Evolutionary conservation across 1,284 basidiomycete genomes (phyloP).

Genomic region (Dichomitus squalens): DNA sequence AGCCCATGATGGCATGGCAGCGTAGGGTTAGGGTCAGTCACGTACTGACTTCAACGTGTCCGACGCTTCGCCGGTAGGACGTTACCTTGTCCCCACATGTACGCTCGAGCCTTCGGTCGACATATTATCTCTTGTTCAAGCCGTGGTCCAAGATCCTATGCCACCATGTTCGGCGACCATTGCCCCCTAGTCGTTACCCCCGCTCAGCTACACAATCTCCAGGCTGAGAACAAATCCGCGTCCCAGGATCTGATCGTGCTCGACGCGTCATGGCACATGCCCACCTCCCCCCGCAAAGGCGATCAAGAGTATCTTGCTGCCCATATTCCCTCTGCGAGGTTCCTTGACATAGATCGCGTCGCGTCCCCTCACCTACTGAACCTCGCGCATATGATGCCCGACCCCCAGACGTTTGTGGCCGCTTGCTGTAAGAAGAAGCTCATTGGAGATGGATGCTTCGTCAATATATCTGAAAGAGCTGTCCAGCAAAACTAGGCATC

Average conservation of each 20-base stretch:
- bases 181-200: constrained; percentile 59
- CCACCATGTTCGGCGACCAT: constrained; percentile 29
- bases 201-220: constrained; percentile 42
- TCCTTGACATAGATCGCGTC: constrained; percentile 84
- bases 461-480: background rate
- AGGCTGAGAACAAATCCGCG: background rate
- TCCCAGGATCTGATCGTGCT: constrained; percentile 50
- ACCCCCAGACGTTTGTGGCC: constrained; percentile 68
- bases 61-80: background rate
- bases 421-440: constrained; percentile 71
- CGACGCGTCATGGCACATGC: constrained; percentile 91
- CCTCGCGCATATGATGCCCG: constrained; percentile 94
- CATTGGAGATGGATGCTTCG: background rate
- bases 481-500: constrained; percentile 75
- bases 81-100: constrained; percentile 7
- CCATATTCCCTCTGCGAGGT: constrained; percentile 76
- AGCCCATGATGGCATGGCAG: constrained; percentile 7
- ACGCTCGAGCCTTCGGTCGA: constrained; percentile 15
- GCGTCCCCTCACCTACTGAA: constrained; percentile 71
- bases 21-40: constrained; percentile 20
- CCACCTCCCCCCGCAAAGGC: constrained; percentile 70
- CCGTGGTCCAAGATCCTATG: constrained; percentile 6
- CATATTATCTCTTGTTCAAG: constrained; percentile 11
- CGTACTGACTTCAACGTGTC: background rate
- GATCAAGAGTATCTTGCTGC: constrained; percentile 65